phyloP scores from a whole-genome alignment of 768 basidiomycete genomes.

The Naganishia friedmannii region DNA sequence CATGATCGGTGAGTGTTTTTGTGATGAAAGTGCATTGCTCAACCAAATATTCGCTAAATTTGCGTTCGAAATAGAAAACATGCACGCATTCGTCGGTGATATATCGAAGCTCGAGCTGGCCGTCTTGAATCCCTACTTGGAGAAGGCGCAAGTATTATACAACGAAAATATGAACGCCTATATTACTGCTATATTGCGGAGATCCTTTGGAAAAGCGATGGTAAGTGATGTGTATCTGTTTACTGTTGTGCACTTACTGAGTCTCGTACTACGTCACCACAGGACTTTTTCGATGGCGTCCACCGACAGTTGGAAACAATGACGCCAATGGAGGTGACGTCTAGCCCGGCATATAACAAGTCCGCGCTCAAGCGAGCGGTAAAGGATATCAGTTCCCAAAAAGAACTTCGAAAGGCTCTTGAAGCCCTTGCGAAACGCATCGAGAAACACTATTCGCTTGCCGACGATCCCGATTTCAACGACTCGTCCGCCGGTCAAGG shows the following conservation, averaged over 20 bases:
- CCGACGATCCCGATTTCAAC: constrained; percentile 21
- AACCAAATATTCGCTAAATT: neutral
- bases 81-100: constrained; percentile 88
- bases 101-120: constrained; percentile 61
- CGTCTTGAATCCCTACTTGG: constrained; percentile 64
- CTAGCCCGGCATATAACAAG: constrained; percentile 71
- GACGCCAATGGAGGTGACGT: constrained; percentile 66
- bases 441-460: constrained; percentile 76
- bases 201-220: constrained; percentile 81
- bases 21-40: neutral
- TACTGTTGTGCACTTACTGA: neutral
- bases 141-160: constrained; percentile 75
- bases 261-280: constrained; percentile 1
- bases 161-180: constrained; percentile 85
- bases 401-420: constrained; percentile 84
- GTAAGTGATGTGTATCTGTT: constrained; percentile 56
- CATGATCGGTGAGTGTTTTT: constrained; percentile 72
- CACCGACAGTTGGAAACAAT: constrained; percentile 81
- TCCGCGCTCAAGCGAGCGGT: constrained; percentile 75
- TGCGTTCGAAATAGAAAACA: constrained; percentile 67
- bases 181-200: constrained; percentile 76
- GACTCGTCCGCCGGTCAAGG: neutral
- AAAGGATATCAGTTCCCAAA: constrained; percentile 72
- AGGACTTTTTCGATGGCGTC: constrained; percentile 94
- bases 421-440: constrained; percentile 85